Conservation (phyloP, 2,329 filamentous ascomycete species). For the Paecilomyces formosus region DNA sequence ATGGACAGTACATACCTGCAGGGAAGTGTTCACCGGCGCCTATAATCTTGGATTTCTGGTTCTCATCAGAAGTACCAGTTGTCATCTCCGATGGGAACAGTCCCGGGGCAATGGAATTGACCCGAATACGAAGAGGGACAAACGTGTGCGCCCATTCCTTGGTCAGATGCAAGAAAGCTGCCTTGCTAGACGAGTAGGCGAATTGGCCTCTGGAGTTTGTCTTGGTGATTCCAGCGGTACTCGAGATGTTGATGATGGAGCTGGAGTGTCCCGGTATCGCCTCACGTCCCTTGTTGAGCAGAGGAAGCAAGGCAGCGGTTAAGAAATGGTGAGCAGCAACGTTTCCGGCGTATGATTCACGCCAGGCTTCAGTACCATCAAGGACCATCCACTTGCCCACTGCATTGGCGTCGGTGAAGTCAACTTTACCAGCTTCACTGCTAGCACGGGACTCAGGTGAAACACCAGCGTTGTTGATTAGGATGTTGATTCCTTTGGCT, state of each 20-base stretch:
- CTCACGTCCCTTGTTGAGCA: slow-evolving; percentile 43
- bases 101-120: slow-evolving; percentile 52
- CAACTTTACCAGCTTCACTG: slow-evolving; percentile 26
- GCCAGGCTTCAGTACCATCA: slow-evolving; percentile 34
- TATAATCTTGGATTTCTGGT: slow-evolving; percentile 50
- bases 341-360: slow-evolving; percentile 47
- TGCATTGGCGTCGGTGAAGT: slow-evolving; percentile 8
- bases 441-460: slow-evolving; percentile 46
- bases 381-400: slow-evolving; percentile 10
- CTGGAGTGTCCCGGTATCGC: slow-evolving; percentile 42
- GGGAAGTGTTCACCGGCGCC: slow-evolving; percentile 43
- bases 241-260: slow-evolving; percentile 47
- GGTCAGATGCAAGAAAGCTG: slow-evolving; percentile 45
- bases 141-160: slow-evolving; percentile 49
- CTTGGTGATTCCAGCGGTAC: slow-evolving; percentile 47
- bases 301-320: slow-evolving; percentile 47
- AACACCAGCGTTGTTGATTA: slow-evolving; percentile 32
- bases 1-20: slow-evolving; percentile 25
- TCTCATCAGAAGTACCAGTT: slow-evolving; percentile 41
- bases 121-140: slow-evolving; percentile 47
- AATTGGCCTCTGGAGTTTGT: slow-evolving; percentile 45
- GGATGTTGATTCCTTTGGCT: slow-evolving; percentile 45
- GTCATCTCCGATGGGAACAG: slow-evolving; percentile 55
- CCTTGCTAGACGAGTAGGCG: slow-evolving; percentile 46
- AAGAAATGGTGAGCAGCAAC: slow-evolving; percentile 46